Base-by-base conservation (phyloP, 192 early-diverging fungal species). In the Backusella sp. region DNA sequence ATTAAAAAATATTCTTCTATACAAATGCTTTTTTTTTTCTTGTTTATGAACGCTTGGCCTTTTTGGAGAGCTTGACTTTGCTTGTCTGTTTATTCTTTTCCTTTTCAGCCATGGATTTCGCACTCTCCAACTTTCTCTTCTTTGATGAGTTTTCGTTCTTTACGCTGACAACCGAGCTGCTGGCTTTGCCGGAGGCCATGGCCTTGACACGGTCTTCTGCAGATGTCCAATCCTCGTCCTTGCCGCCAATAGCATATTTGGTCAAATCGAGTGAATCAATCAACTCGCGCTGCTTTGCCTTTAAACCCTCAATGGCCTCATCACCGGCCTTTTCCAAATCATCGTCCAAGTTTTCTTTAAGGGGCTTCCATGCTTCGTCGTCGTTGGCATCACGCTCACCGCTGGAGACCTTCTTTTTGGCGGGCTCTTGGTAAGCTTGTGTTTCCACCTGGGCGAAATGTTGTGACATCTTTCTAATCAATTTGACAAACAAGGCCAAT, bases 401-500 rank as follows among this genome's bases (percentile, higher is more conserved):
- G 1, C 15, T 21, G 0, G 30, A 66, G 42, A 4, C 5, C 17
- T 35, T 77, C 11, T 34, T 23, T 34, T 35, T 68, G 17, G 17
- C 66, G 12, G 87, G 81, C 41, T 74, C 79, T 32, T 77, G 73
- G 21, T 89, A 85, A 69, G 66, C 90, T 28, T 70, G 39, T 72
- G 81, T 85, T 77, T 92, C 90, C 26, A 94, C 86, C 34, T 76
- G 84, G 71, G 84, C 84, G 77, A 94, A 95, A 79, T 83, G 91
- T 66, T 78, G 86, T 52, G 88, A 91, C 77, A 93, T 88, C 86
- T 96, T 98, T 78, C 94, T 88, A 77, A 97, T 83, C n/a, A 94
- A 84, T 84, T 98, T 99, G 73, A 92, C 96, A 78, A 99, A 98
- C 72, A 98, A 82, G 0, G 97, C 98, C 85, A 99, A 79, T 23